Percentiles rank a stretch among this genome's conserved stretches.
phyloP scores from a whole-genome alignment of 257 asterid genomes.

The Fraxinus pennsylvanica region DNA sequence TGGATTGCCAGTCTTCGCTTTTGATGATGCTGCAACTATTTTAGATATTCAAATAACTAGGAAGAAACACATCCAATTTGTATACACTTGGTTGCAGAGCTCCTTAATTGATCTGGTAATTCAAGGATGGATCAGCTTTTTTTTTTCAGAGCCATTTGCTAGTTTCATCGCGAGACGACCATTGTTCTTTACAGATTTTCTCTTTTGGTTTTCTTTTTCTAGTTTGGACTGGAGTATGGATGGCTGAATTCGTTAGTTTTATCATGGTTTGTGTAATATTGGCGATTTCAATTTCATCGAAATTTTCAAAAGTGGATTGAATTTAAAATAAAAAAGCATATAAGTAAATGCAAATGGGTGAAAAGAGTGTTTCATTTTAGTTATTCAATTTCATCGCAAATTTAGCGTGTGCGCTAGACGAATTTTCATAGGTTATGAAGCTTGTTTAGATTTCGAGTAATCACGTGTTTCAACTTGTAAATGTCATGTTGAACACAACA shows the following conservation, averaged over 20 bases:
- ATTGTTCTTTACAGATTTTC: neutral
- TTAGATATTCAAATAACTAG: constrained; percentile 26
- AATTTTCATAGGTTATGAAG: too few species aligned
- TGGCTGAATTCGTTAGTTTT: neutral
- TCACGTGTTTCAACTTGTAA: too few species aligned
- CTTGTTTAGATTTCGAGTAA: too few species aligned
- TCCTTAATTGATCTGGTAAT: constrained; percentile 16
- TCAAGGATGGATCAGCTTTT: neutral
- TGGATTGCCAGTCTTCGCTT: neutral
- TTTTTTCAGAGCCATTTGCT: neutral
- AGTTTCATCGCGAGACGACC: neutral
- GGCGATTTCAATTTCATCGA: neutral
- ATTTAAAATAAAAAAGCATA: too few species aligned
- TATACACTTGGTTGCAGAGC: constrained; percentile 30
- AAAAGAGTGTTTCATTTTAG: too few species aligned
- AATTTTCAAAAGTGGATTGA: too few species aligned
- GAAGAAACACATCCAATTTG: constrained; percentile 28
- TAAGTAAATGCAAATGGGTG: neutral
- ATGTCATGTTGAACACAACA: too few species aligned
- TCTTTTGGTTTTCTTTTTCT: neutral
- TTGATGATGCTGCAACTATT: constrained; percentile 24
- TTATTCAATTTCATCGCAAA: too few species aligned
- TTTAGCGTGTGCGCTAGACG: neutral
- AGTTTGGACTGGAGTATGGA: neutral
- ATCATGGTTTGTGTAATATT: too few species aligned